Percentiles rank a stretch among this genome's conserved stretches.
Evolutionary conservation across 148 eudicot species (phyloP).

Genomic region (Rhododendron ferrugineum): DNA sequence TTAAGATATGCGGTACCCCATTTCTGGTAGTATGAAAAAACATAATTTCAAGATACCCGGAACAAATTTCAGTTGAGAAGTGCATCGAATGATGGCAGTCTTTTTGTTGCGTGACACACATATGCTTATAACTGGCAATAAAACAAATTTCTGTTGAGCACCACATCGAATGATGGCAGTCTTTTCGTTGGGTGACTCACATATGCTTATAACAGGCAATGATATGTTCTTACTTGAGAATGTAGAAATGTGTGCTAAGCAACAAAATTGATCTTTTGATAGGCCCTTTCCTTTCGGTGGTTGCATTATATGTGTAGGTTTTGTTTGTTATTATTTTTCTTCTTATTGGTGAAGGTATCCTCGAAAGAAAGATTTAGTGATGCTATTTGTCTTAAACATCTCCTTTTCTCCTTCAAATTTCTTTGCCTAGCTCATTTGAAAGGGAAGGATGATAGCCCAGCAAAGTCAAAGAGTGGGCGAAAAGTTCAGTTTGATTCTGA

Average conservation of each 20-base stretch:
- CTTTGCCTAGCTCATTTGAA: constrained; percentile 24
- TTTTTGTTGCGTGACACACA: background rate
- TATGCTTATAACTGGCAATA: background rate
- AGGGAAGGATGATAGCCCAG: constrained; percentile 52
- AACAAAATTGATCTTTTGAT: background rate
- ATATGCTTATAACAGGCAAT: background rate
- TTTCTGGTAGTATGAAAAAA: background rate
- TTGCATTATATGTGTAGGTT: background rate
- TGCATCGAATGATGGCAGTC: background rate
- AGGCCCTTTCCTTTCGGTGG: background rate
- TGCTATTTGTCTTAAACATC: background rate
- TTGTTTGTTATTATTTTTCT: background rate
- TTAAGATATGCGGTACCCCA: background rate
- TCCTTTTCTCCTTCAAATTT: background rate
- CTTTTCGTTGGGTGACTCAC: background rate
- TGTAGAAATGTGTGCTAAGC: background rate
- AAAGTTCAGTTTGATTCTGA: constrained; percentile 60
- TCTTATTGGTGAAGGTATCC: background rate
- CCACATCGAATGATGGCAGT: background rate
- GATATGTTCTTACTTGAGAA: background rate
- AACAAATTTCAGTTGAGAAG: background rate
- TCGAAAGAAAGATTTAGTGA: background rate
- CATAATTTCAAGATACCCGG: background rate
- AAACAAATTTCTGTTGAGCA: background rate
- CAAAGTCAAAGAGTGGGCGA: constrained; percentile 48